Evolutionary conservation across 345 rosid genomes (phyloP).

Genomic region (Eucalyptus lansdowneana): DNA sequence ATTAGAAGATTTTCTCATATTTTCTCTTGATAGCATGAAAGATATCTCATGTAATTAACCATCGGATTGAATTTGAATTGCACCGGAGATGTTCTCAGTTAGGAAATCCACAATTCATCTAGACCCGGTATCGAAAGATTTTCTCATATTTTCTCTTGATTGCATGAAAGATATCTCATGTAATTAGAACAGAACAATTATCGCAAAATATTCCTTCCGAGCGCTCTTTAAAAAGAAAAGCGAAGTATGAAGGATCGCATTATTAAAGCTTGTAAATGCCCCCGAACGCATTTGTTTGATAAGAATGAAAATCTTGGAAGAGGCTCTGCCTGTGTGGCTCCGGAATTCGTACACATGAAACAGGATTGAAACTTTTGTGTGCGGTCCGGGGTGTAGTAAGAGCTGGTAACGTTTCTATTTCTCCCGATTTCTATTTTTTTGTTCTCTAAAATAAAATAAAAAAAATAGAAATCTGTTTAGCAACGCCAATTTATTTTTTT

Average conservation of each 20-base stretch:
- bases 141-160: background rate
- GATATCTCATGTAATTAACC: background rate
- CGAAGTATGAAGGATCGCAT: background rate
- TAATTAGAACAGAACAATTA: background rate
- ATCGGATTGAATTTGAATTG: background rate
- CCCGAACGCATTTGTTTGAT: background rate
- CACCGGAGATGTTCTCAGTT: background rate
- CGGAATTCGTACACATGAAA: background rate
- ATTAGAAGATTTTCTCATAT: background rate
- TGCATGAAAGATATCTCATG: background rate
- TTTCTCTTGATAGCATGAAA: background rate
- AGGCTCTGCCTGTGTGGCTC: background rate
- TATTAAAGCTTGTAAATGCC: background rate
- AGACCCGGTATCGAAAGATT: background rate
- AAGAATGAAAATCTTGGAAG: background rate
- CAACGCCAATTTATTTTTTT: too few relatives aligned
- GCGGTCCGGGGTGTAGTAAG: background rate
- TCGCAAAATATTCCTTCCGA: background rate
- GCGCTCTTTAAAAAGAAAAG: background rate
- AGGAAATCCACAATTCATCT: background rate
- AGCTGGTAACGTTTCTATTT: too few relatives aligned
- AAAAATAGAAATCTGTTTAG: too few relatives aligned
- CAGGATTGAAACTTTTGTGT: background rate
- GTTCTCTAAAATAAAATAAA: rapidly evolving
- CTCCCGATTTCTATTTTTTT: rapidly evolving